Base-by-base conservation (phyloP, 1,284 basidiomycete genomes). In the Ceratorhiza oryzae-sativae region DNA sequence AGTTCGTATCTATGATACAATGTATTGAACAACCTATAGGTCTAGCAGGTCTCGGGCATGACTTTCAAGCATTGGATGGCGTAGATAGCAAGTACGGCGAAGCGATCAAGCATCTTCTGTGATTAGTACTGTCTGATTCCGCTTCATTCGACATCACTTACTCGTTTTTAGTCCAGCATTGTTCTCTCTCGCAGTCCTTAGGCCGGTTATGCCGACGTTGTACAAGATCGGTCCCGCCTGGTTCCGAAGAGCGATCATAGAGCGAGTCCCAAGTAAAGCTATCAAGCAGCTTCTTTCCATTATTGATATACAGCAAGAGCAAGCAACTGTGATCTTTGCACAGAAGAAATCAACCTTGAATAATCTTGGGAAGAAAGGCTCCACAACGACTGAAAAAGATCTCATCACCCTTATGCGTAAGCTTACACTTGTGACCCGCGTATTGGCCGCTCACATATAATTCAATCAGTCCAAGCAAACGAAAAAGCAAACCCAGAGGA, bases 51-150 rank as follows among this genome's bases (percentile, higher is more conserved):
- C 49, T 68, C 23, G 63, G 63, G 15, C 63, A 68, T n/a, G 63
- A 68, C 39, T 68, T 68, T 41, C 63, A 68, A 39, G 51, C 51
- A 20, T 13, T 68, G n/a, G 39, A 36, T 32, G 63, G 63, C 6
- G 39, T 36, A 32, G 63, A 68, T 10, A 68, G 63, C 51, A 51
- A 68, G 3, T 68, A 68, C 39, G 56, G 63, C 63, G 56, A 32
- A 39, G 63, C 63, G 2, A 68, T 68, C 51, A 55, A 68, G 36
- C 63, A 68, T 56, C 63, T 68, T 18, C 63, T 68, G 63, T 68
- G 56, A 59, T 13, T 46, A 23, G 53, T 32, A 18, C 13, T 32
- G 30, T 59, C 3, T 30, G 27, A 13, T 25, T 51, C 30, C 15
- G 23, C 39, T 32, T 34, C 42, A 25, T 5, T 56, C 2, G 1